A percentile compares a stretch with the other conserved stretches of the same genome.
Evolutionary conservation across 129 eudicot species (phyloP).

Genomic region (Flaveria bidentis): DNA sequence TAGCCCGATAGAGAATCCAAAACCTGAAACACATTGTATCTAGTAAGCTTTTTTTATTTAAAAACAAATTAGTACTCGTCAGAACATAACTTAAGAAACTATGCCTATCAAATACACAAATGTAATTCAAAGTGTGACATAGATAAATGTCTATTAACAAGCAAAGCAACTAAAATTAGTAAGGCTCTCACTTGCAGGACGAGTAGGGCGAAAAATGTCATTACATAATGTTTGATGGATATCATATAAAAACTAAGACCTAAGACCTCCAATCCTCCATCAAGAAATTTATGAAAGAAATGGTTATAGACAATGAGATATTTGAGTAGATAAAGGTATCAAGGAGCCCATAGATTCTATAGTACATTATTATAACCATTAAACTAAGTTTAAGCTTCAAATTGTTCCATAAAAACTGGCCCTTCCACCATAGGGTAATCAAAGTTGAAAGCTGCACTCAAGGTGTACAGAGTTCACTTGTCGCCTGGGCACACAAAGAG

Average conservation of each 20-base stretch:
- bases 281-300: neutral
- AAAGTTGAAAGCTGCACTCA: no score
- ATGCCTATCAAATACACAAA: neutral
- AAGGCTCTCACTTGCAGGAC: neutral
- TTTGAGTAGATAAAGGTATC: neutral
- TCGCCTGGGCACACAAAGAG: no score
- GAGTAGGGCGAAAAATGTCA: neutral
- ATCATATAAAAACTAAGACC: neutral
- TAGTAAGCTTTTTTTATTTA: slow-evolving; percentile 14
- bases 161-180: no score
- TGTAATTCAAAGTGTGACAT: neutral
- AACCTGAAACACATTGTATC: slow-evolving; percentile 53
- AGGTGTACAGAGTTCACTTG: no score
- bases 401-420: no score
- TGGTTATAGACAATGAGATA: neutral
- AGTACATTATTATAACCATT: neutral
- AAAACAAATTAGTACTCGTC: neutral
- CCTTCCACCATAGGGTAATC: no score
- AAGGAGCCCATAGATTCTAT: neutral
- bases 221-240: no score
- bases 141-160: slow-evolving; percentile 8
- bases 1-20: slow-evolving; percentile 81
- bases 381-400: no score
- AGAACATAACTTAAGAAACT: neutral
- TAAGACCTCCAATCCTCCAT: neutral